Percentiles rank a stretch among this genome's conserved stretches.
These are phyloP conservation scores for Torulaspora indica DNA, from an alignment of 805 yeast genomes.

Conservation along the genomic window DNA sequence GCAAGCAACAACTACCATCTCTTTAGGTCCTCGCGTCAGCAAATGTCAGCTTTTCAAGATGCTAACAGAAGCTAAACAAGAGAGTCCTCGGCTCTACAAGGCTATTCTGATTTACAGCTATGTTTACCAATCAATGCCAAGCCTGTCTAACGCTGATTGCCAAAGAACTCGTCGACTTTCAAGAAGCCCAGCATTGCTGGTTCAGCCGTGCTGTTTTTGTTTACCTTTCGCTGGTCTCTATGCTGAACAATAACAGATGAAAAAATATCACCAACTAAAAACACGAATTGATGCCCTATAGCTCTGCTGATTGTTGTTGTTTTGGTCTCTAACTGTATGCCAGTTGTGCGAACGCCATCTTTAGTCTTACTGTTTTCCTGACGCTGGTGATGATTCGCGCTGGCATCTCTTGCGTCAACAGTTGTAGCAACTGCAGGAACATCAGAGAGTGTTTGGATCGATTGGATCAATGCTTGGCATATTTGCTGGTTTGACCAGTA, in stretches of 20 bases:
- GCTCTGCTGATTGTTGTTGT: not conserved
- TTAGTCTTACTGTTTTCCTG: not conserved
- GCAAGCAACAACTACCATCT: not conserved
- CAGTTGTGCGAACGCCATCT: not conserved
- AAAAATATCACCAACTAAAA: constrained; percentile 1
- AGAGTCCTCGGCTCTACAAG: not conserved
- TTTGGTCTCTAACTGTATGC: not conserved
- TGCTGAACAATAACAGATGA: constrained; percentile 3
- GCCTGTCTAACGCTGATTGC: not conserved
- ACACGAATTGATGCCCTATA: not conserved
- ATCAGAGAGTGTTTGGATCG: not conserved
- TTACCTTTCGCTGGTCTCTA: constrained; percentile 6
- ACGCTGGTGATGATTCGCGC: not conserved
- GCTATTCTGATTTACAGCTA: not conserved
- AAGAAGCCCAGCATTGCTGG: constrained; percentile 9
- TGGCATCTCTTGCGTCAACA: not conserved
- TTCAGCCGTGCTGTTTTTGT: constrained; percentile 13
- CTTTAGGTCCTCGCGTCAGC: not conserved
- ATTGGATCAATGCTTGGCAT: constrained; percentile 3
- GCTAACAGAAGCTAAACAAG: not conserved
- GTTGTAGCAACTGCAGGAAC: not conserved
- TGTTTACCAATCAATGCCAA: not conserved
- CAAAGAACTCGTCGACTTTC: not conserved
- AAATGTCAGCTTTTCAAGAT: not conserved
- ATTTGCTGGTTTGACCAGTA: constrained; percentile 2